Percentiles rank a stretch among this genome's conserved stretches.
phyloP scores from a whole-genome alignment of 352 stramenopile species.

The Phytophthora sansomeana region DNA sequence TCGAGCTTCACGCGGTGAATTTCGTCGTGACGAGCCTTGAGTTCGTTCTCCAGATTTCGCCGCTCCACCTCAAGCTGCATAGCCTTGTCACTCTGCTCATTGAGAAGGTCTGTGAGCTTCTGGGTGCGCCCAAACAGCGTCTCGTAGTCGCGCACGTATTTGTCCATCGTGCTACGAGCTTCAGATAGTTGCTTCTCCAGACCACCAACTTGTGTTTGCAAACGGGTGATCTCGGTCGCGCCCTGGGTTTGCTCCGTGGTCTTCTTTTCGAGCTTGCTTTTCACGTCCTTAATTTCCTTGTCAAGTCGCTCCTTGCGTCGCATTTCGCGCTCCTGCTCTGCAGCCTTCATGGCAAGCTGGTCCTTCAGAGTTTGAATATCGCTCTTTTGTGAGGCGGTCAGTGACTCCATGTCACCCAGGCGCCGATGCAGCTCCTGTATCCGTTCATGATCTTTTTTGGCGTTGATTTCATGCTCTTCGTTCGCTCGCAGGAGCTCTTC shows the following conservation, averaged over 20 bases:
- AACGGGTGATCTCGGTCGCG: constrained; percentile 58
- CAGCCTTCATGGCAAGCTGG: constrained; percentile 87
- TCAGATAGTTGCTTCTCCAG: constrained; percentile 91
- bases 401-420: constrained; percentile 67
- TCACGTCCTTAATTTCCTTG: constrained; percentile 93
- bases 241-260: constrained; percentile 62
- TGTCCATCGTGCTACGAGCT: constrained; percentile 90
- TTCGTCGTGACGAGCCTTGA: constrained; percentile 89
- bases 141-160: constrained; percentile 95
- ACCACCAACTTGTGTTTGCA: constrained; percentile 73
- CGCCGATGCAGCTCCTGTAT: constrained; percentile 84
- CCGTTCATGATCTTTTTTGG: constrained; percentile 83
- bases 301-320: constrained; percentile 92
- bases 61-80: constrained; percentile 86
- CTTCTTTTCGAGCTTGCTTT: constrained; percentile 90
- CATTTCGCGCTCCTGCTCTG: constrained; percentile 89
- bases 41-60: constrained; percentile 82
- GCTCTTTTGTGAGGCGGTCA: constrained; percentile 57
- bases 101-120: constrained; percentile 93
- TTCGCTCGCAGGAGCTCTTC: constrained; percentile 90
- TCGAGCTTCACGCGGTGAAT: constrained; percentile 87
- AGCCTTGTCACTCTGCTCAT: constrained; percentile 92
- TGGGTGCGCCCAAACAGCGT: constrained; percentile 90
- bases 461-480: constrained; percentile 84
- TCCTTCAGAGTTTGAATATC: constrained; percentile 90